These are phyloP conservation scores for Cephaloascus fragrans DNA, from an alignment of 805 yeast genomes.

Conservation along the genomic window DNA sequence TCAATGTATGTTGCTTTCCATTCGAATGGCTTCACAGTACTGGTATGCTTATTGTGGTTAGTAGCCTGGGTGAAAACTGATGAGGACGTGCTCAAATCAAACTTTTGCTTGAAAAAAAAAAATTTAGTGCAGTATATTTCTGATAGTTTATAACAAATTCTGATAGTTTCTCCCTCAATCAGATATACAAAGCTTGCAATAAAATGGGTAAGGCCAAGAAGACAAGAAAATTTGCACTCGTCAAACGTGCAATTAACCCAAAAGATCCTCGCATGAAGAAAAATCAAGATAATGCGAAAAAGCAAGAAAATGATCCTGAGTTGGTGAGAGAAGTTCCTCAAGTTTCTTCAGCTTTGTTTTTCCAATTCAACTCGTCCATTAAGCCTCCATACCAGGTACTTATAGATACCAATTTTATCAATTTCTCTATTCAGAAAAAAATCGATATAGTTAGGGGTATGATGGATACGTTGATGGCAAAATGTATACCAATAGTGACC, in stretches of 20 bases:
- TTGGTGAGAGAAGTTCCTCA: slow-evolving; percentile 73
- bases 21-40: too few species aligned
- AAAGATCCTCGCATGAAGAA: slow-evolving; percentile 55
- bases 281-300: slow-evolving; percentile 27
- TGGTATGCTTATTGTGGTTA: too few species aligned
- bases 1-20: too few species aligned
- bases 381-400: slow-evolving; percentile 97
- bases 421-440: slow-evolving; percentile 92
- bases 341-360: slow-evolving; percentile 90
- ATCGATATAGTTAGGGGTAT: slow-evolving; percentile 91
- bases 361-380: slow-evolving; percentile 87
- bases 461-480: slow-evolving; percentile 93
- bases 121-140: too few species aligned
- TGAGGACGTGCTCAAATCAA: too few species aligned
- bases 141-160: too few species aligned
- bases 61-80: too few species aligned
- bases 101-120: too few species aligned
- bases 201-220: slow-evolving; percentile 93
- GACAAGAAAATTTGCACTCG: slow-evolving; percentile 92
- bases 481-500: slow-evolving; percentile 90
- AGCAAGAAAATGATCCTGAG: slow-evolving; percentile 59
- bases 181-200: too few species aligned
- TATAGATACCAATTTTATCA: slow-evolving; percentile 93
- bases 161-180: too few species aligned
- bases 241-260: slow-evolving; percentile 69